phyloP scores from a whole-genome alignment of 352 stramenopile species.

The Globisporangium solare region DNA sequence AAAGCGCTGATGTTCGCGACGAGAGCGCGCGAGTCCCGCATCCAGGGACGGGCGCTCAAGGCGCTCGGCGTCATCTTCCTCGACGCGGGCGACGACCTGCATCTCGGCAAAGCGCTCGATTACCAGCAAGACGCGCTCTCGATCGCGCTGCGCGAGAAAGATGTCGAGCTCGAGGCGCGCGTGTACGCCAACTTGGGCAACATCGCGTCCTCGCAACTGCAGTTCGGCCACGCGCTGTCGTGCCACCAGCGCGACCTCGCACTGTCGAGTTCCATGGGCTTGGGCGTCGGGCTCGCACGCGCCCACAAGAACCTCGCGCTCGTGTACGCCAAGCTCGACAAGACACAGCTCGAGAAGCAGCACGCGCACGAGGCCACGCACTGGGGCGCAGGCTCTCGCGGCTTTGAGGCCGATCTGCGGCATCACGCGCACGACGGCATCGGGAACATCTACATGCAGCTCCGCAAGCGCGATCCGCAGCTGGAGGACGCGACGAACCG shows the following conservation, averaged over 20 bases:
- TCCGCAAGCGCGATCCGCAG: conserved; percentile 29
- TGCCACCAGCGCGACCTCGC: conserved; percentile 61
- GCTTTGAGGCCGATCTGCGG: conserved; percentile 49
- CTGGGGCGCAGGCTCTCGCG: conserved; percentile 17
- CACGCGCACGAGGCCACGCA: conserved; percentile 32
- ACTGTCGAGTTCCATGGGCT: conserved; percentile 31
- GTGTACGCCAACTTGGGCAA: conserved; percentile 81
- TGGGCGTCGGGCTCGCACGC: conserved; percentile 41
- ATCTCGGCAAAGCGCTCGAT: conserved; percentile 38
- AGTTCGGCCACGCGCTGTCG: conserved; percentile 53
- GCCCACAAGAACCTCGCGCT: conserved; percentile 71
- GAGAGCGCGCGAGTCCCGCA: conserved; percentile 24
- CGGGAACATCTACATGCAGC: conserved; percentile 68
- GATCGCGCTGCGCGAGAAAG: conserved; percentile 37
- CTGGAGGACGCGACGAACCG: conserved; percentile 31
- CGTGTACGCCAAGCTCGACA: conserved; percentile 52
- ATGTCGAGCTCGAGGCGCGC: conserved; percentile 63
- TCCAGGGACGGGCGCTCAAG: conserved; percentile 60
- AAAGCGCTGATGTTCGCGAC: conserved; percentile 46
- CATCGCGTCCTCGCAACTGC: conserved; percentile 39
- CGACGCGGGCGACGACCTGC: conserved; percentile 19
- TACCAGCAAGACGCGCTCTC: conserved; percentile 61
- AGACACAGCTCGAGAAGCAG: conserved; percentile 26
- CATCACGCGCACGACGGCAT: conserved; percentile 34
- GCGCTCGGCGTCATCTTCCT: conserved; percentile 58